Conservation (phyloP, 2,329 filamentous ascomycete genomes). For the Conoideocrella luteorostrata region DNA sequence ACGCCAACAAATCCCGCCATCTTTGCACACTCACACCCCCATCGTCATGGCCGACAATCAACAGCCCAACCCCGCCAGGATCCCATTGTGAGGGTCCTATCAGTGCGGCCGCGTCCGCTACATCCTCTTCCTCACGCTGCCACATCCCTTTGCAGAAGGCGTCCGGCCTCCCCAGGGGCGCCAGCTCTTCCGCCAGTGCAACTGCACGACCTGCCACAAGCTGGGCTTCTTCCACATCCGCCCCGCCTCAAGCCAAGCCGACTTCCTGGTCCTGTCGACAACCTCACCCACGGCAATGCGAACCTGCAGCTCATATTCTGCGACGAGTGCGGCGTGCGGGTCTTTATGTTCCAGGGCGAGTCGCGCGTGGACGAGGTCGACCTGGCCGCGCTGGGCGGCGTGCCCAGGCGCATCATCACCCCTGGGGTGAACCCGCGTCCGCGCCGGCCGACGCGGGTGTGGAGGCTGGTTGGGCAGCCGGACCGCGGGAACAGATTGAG, state of each 20-base stretch:
- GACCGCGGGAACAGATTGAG: slow-evolving; percentile 25
- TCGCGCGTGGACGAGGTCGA: slow-evolving; percentile 22
- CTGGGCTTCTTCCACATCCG: slow-evolving; percentile 40
- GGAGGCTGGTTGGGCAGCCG: slow-evolving; percentile 6
- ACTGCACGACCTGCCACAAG: slow-evolving; percentile 44
- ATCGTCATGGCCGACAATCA: too few species aligned
- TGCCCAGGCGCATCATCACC: background rate
- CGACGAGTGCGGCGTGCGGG: slow-evolving; percentile 36
- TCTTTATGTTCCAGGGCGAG: slow-evolving; percentile 32
- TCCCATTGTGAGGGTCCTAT: slow-evolving; percentile 33
- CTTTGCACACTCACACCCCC: too few species aligned
- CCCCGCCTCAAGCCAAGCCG: slow-evolving; percentile 25
- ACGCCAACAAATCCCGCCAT: too few species aligned
- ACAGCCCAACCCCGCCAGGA: too few species aligned
- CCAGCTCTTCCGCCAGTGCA: slow-evolving; percentile 32
- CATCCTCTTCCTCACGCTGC: slow-evolving; percentile 35
- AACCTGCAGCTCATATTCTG: slow-evolving; percentile 38
- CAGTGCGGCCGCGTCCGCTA: slow-evolving; percentile 39
- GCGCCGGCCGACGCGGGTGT: too few species aligned
- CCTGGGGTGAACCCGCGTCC: too few species aligned
- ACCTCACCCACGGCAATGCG: slow-evolving; percentile 29
- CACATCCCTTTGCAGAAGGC: slow-evolving; percentile 18
- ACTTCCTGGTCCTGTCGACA: slow-evolving; percentile 41
- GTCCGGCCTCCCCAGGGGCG: slow-evolving; percentile 12
- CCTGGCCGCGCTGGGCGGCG: slow-evolving; percentile 10